Base-by-base conservation (phyloP, 2,329 filamentous ascomycete genomes). In the Sphaerulina vaccinii region DNA sequence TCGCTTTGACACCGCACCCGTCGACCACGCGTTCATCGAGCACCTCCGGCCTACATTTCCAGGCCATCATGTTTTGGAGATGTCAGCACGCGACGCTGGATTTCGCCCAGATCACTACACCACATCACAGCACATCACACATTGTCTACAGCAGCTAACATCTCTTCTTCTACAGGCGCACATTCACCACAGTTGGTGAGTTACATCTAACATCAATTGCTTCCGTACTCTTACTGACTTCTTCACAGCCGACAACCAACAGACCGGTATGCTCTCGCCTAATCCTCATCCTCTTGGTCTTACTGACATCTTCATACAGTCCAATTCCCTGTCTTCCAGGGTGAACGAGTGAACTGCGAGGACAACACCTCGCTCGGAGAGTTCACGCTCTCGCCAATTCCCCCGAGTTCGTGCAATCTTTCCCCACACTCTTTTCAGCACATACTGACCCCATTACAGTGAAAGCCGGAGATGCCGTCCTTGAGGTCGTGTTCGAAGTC, bases 401-500 rank as follows among this genome's bases (percentile, higher is more conserved):
- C 56, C 76, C 81, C 81, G 5, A 86, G 39, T 27, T 7, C 3
- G 21, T 37, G n/a, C n/a, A n/a, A n/a, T n/a, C n/a, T n/a, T n/a
- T n/a, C n/a, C n/a, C n/a, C n/a, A n/a, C n/a, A n/a, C 18, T 23
- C 5, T 7, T 11, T 8, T 16, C 10, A 11, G 8, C 21, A 18
- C 21, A 51, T 22, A 16, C 49, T 44, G 19, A 39, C 19, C 23
- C 13, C 16, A 27, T n/a, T 13, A 11, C 27, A 45, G 21, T 37
- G 40, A 32, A 36, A 18, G 92, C 93, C 69, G 92, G 93, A 73
- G 93, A 99, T 73, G 88, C 93, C 65, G 91, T 95, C 62, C 87
- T 99, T 39, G 93, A 99, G 79, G 88, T 92, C 65, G 90, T 97
- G 74, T 97, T 99, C 78, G 93, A 99, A 80, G 93, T 99, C 71